These are phyloP conservation scores for Alternaria postmessia DNA, from an alignment of 2,329 filamentous ascomycete species.

Conservation along the genomic window DNA sequence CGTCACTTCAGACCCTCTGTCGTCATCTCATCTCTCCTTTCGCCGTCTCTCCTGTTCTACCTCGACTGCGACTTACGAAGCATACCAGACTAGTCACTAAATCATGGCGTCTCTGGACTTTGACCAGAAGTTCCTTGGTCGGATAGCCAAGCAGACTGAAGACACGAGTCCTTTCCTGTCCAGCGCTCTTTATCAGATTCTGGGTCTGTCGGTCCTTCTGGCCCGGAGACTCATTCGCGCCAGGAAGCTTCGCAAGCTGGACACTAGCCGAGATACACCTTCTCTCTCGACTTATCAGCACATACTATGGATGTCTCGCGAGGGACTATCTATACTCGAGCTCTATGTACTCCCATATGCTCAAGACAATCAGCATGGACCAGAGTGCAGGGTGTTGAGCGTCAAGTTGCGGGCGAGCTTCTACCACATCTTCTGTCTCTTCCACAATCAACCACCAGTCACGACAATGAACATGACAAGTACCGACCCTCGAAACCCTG, in stretches of 20 bases:
- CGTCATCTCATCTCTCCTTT: neutral
- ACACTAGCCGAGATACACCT: constrained; percentile 78
- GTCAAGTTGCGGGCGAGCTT: constrained; percentile 94
- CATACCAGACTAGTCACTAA: constrained; percentile 15
- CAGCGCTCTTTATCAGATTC: constrained; percentile 84
- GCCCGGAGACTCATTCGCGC: constrained; percentile 84
- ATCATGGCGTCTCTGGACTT: constrained; percentile 95
- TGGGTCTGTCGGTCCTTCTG: constrained; percentile 88
- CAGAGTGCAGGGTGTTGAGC: constrained; percentile 85
- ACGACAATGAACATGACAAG: constrained; percentile 47
- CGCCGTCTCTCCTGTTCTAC: constrained; percentile 1
- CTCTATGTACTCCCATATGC: constrained; percentile 78
- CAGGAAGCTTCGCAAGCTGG: constrained; percentile 82
- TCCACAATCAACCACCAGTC: constrained; percentile 88
- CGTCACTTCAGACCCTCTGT: neutral
- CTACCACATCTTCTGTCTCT: constrained; percentile 95
- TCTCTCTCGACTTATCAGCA: constrained; percentile 86
- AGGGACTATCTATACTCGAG: constrained; percentile 88
- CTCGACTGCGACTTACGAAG: constrained; percentile 10
- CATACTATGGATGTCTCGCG: constrained; percentile 93
- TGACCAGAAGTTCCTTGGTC: constrained; percentile 95
- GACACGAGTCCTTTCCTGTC: constrained; percentile 81
- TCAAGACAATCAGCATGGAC: constrained; percentile 75
- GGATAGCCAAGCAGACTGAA: constrained; percentile 81
- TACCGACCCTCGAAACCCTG: constrained; percentile 38